Conservation (phyloP, 805 yeast species). For the Peterozyma toletana region DNA sequence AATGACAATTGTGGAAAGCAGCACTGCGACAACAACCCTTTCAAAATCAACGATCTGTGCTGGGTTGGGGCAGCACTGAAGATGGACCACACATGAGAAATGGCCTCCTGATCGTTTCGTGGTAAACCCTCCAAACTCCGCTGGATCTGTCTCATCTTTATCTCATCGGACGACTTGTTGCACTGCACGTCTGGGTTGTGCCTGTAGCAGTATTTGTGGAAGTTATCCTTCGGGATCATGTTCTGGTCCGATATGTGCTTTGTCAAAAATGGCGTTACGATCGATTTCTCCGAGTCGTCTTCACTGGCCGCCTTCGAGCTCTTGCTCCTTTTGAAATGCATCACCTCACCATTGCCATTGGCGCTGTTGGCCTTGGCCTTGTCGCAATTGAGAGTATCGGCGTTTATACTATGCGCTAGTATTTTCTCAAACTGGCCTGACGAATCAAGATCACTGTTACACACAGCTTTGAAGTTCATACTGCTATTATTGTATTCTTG, state of each 20-base stretch:
- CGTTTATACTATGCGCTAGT: neutral
- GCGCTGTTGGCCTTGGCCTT: neutral
- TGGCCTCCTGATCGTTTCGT: slow-evolving; percentile 65
- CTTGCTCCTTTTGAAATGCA: neutral
- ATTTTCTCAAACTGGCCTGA: slow-evolving; percentile 4
- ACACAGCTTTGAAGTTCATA: too few relatives aligned
- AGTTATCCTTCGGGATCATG: slow-evolving; percentile 40
- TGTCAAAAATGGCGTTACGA: slow-evolving; percentile 27
- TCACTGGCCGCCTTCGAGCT: slow-evolving; percentile 14
- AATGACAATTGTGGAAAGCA: slow-evolving; percentile 94
- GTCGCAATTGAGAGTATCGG: neutral
- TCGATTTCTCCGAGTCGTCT: slow-evolving; percentile 13
- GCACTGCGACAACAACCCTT: slow-evolving; percentile 82
- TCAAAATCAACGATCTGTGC: slow-evolving; percentile 68
- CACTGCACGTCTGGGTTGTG: slow-evolving; percentile 86
- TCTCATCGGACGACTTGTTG: slow-evolving; percentile 59
- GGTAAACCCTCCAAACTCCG: slow-evolving; percentile 49
- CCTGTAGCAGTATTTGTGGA: slow-evolving; percentile 76
- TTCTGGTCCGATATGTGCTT: slow-evolving; percentile 28
- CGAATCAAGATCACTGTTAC: too few relatives aligned
- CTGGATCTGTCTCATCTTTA: slow-evolving; percentile 60
- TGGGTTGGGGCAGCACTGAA: slow-evolving; percentile 68
- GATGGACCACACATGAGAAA: slow-evolving; percentile 77
- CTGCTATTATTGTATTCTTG: too few relatives aligned
- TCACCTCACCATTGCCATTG: neutral